These are phyloP conservation scores for Pseudogymnoascus sp. DNA, from an alignment of 2,329 filamentous ascomycete genomes.

Conservation along the genomic window DNA sequence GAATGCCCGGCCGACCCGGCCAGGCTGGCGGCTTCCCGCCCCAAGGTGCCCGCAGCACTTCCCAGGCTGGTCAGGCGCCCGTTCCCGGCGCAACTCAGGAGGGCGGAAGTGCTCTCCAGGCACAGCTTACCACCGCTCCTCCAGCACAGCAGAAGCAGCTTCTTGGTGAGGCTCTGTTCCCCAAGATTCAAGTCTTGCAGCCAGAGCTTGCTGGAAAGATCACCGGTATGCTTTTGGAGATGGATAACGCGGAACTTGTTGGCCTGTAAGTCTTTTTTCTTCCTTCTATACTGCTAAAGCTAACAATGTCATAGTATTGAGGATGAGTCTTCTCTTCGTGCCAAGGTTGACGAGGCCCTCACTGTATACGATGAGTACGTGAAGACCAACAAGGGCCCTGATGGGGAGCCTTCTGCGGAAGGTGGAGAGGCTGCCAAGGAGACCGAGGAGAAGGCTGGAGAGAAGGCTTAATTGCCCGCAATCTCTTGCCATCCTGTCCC, in stretches of 20 bases:
- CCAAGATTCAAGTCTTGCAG: conserved; percentile 94
- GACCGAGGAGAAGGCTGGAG: conserved; percentile 44
- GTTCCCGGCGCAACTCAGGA: conserved; percentile 28
- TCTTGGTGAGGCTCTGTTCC: conserved; percentile 94
- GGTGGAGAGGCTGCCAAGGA: conserved; percentile 32
- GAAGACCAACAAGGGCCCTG: conserved; percentile 46
- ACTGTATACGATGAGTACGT: conserved; percentile 98
- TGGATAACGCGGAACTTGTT: conserved; percentile 93
- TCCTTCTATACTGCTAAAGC: conserved; percentile 14
- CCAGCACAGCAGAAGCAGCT: conserved; percentile 94
- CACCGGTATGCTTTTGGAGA: conserved; percentile 98
- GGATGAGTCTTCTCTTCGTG: conserved; percentile 78
- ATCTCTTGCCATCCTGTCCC: conserved; percentile 1
- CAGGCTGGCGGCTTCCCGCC: conserved; percentile 30
- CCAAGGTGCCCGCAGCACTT: conserved; percentile 30
- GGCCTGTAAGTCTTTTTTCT: conserved; percentile 67
- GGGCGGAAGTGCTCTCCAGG: conserved; percentile 36
- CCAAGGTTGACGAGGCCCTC: conserved; percentile 96
- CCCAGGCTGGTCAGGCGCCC: conserved; percentile 23
- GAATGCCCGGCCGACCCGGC: conserved; percentile 30
- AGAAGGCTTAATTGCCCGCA: conserved; percentile 41
- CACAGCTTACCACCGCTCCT: conserved; percentile 46
- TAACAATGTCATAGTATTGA: conserved; percentile 57
- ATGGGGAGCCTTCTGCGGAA: conserved; percentile 26
- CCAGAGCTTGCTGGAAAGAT: conserved; percentile 97